Evolutionary conservation across 331 rosid genomes (phyloP).

Genomic region (Phaseolus coccineus): DNA sequence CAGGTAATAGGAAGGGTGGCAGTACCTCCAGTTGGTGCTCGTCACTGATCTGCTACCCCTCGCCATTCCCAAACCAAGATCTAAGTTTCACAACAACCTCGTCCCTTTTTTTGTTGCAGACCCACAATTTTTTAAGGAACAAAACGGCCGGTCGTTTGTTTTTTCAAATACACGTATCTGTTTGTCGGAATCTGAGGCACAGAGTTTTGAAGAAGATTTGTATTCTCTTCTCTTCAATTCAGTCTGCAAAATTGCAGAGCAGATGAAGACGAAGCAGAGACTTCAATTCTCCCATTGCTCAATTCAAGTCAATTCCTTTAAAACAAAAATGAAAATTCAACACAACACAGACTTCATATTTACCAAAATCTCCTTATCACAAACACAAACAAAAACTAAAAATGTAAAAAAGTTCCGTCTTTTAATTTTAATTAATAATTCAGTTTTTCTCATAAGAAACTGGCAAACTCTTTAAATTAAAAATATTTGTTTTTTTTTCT

Average conservation of each 20-base stretch:
- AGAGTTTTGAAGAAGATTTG: background rate
- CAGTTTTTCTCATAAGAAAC: too few relatives aligned
- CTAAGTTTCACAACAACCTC: slow-evolving; percentile 27
- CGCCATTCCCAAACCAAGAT: slow-evolving; percentile 63
- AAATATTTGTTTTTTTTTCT: too few relatives aligned
- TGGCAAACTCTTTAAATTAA: too few relatives aligned
- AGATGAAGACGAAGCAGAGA: background rate
- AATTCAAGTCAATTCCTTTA: background rate
- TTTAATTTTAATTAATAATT: too few relatives aligned
- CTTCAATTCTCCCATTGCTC: background rate
- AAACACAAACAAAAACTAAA: too few relatives aligned
- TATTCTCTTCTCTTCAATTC: too few relatives aligned
- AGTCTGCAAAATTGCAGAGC: too few relatives aligned
- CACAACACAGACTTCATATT: background rate
- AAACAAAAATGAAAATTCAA: background rate
- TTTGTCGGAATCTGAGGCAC: slow-evolving; percentile 30
- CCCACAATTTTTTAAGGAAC: slow-evolving; percentile 1
- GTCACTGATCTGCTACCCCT: slow-evolving; percentile 70
- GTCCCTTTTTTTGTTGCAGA: background rate
- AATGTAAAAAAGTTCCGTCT: too few relatives aligned
- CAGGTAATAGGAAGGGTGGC: slow-evolving; percentile 82
- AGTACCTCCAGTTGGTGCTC: slow-evolving; percentile 66
- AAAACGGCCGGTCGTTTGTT: background rate
- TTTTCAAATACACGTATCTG: slow-evolving; percentile 46
- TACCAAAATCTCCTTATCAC: background rate